phyloP scores from a whole-genome alignment of 2,329 filamentous ascomycete species.

The Colletotrichum tamarilloi region DNA sequence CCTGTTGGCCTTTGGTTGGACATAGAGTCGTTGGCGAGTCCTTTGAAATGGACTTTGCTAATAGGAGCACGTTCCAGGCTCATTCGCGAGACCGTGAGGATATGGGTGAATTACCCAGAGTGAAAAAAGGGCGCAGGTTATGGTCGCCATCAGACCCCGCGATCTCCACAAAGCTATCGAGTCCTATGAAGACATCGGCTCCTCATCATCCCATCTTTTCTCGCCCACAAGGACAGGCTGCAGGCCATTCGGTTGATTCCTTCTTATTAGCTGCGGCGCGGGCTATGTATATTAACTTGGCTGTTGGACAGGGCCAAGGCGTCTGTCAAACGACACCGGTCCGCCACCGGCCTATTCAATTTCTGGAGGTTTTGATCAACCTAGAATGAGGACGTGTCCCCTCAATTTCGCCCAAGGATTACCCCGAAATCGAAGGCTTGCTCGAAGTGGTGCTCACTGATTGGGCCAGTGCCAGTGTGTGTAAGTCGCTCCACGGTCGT shows the following conservation, averaged over 20 bases:
- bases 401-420: not conserved
- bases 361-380: not conserved
- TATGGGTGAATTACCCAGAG: not conserved
- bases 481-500: not conserved
- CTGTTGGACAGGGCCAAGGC: not conserved
- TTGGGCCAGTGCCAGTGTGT: not conserved
- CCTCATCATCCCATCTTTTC: constrained; percentile 18
- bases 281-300: not conserved
- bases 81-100: not conserved
- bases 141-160: constrained; percentile 26
- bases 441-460: not conserved
- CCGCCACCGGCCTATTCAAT: not conserved
- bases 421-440: not conserved
- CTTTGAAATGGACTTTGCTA: not conserved
- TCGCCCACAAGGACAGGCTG: constrained; percentile 4
- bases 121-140: constrained; percentile 6
- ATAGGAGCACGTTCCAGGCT: not conserved
- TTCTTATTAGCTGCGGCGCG: not conserved
- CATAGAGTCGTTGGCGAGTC: not conserved
- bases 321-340: not conserved
- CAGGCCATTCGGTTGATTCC: constrained; percentile 12
- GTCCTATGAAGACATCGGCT: constrained; percentile 10
- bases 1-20: not conserved
- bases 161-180: constrained; percentile 19
- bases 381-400: not conserved